These are phyloP conservation scores for Nannochloris sp. DNA, from an alignment of 139 green algal species.

Conservation along the genomic window DNA sequence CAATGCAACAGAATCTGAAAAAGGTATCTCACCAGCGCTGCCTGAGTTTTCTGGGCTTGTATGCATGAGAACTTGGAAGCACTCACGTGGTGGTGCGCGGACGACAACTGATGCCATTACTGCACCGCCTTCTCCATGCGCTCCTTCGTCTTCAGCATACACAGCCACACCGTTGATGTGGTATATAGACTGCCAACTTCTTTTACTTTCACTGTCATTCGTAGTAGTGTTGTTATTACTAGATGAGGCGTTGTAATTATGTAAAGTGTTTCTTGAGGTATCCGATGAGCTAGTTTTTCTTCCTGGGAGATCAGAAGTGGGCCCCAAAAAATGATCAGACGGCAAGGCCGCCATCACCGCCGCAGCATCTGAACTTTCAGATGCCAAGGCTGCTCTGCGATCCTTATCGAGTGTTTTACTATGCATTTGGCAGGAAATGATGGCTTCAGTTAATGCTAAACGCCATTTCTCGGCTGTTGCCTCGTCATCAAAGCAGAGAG, in stretches of 20 bases:
- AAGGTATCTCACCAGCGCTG: not conserved
- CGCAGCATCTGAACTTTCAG: not conserved
- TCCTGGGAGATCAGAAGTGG: not conserved
- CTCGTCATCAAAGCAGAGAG: not conserved
- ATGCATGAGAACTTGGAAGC: slow-evolving; percentile 12
- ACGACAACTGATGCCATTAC: slow-evolving; percentile 42
- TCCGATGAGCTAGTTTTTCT: too few species aligned
- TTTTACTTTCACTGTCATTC: too few species aligned
- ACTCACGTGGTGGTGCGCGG: slow-evolving; percentile 18
- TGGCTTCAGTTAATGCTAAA: not conserved
- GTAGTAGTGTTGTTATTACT: too few species aligned
- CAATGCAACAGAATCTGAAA: slow-evolving; percentile 5
- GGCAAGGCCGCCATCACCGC: not conserved
- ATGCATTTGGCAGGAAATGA: not conserved
- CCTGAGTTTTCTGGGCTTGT: not conserved
- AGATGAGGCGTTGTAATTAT: too few species aligned
- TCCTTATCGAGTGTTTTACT: not conserved
- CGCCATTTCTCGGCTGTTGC: not conserved
- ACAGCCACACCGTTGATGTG: slow-evolving; percentile 34
- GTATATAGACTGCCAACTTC: slow-evolving; percentile 21
- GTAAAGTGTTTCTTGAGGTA: too few species aligned
- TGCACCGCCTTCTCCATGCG: slow-evolving; percentile 26
- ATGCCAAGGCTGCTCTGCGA: not conserved
- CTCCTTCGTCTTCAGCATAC: slow-evolving; percentile 21
- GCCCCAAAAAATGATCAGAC: not conserved